Conservation (phyloP, 73 alveolate species). For the Diophrys sp. region DNA sequence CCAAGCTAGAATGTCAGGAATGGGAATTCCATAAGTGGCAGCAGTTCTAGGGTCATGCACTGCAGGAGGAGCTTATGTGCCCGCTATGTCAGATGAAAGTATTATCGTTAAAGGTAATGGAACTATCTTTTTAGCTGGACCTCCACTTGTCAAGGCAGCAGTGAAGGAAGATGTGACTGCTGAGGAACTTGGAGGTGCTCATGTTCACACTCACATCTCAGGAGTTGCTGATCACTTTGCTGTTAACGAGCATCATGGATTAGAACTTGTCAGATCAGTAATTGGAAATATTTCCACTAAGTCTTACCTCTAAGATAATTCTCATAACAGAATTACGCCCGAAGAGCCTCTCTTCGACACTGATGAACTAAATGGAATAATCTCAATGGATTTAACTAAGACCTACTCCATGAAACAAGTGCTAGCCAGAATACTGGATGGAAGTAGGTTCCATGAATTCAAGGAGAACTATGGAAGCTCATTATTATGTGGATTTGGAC, state of each 20-base stretch:
- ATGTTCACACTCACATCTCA: conserved; percentile 81
- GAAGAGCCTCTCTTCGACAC: conserved; percentile 79
- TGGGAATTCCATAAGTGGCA: conserved; percentile 81
- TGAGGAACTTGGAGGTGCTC: conserved; percentile 92
- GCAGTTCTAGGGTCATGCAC: conserved; percentile 94
- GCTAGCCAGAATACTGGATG: conserved; percentile 90
- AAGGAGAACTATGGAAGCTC: conserved; percentile 86
- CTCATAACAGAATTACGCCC: conserved; percentile 42
- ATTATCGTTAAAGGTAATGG: conserved; percentile 93
- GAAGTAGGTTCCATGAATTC: conserved; percentile 91
- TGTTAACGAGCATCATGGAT: conserved; percentile 76
- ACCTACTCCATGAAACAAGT: conserved; percentile 64
- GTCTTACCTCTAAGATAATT: conserved; percentile 25
- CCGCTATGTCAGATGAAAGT: conserved; percentile 96
- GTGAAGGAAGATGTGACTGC: conserved; percentile 93
- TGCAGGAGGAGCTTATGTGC: conserved; percentile 98
- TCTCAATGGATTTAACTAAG: conserved; percentile 63
- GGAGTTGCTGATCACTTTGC: conserved; percentile 96
- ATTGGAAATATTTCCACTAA: conserved; percentile 52
- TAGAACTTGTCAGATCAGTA: conserved; percentile 62
- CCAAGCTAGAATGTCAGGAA: conserved; percentile 80
- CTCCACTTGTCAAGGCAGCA: conserved; percentile 97
- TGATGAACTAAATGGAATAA: conserved; percentile 76
- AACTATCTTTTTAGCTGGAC: conserved; percentile 96
- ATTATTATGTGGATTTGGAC: conserved; percentile 86